Conservation (phyloP, 1,284 basidiomycete species). For the Rhizoctonia solani region DNA sequence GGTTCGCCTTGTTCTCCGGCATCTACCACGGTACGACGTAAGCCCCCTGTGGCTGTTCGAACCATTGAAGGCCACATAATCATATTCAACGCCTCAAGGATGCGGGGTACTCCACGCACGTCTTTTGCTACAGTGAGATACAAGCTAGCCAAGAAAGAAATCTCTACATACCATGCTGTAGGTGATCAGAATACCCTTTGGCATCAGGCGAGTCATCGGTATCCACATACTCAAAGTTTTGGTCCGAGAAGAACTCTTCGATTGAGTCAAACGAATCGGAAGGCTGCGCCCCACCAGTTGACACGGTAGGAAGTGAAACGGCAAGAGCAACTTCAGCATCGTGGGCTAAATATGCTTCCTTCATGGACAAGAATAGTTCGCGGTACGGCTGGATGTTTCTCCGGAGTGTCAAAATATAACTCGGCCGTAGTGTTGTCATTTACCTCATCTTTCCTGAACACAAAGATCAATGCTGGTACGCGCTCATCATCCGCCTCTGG, state of each 20-base stretch:
- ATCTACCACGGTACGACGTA: not conserved
- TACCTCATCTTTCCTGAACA: conserved; percentile 69
- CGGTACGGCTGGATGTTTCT: conserved; percentile 43
- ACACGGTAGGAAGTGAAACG: conserved; percentile 53
- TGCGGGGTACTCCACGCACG: conserved; percentile 64
- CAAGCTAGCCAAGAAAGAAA: not conserved
- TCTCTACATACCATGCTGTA: conserved; percentile 22
- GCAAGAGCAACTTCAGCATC: conserved; percentile 72
- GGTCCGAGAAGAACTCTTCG: conserved; percentile 65
- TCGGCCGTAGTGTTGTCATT: conserved; percentile 40
- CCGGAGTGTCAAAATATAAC: conserved; percentile 44
- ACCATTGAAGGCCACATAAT: conserved; percentile 84
- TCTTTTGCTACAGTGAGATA: conserved; percentile 46
- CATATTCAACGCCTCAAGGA: conserved; percentile 75
- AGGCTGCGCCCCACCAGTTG: conserved; percentile 12
- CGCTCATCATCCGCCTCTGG: conserved; percentile 47
- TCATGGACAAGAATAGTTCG: conserved; percentile 36
- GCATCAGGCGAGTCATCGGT: conserved; percentile 41
- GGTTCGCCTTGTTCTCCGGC: not conserved
- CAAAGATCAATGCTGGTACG: conserved; percentile 71
- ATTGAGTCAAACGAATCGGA: conserved; percentile 48
- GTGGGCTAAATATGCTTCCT: conserved; percentile 34
- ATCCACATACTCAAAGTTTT: conserved; percentile 75
- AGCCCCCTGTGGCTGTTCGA: conserved; percentile 39
- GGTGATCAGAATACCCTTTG: not conserved